These are phyloP conservation scores for Suillus decipiens DNA, from an alignment of 768 basidiomycete species.

Conservation along the genomic window DNA sequence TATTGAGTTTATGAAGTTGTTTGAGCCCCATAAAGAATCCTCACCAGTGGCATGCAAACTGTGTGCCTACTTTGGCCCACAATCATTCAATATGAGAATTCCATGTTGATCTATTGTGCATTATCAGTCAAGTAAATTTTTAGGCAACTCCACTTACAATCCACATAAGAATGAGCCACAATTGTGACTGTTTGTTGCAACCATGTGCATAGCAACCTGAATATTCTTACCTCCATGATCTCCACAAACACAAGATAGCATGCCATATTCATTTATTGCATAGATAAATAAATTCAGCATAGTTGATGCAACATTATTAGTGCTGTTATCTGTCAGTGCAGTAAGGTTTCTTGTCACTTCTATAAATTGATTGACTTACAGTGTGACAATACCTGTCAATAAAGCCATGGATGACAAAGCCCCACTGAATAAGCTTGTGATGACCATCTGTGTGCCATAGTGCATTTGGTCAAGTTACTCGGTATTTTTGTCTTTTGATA, in stretches of 20 bases:
- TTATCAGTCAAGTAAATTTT: not conserved
- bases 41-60: constrained; percentile 17
- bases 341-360: not conserved
- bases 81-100: constrained; percentile 30
- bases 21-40: too few relatives aligned
- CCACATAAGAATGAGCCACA: constrained; percentile 42
- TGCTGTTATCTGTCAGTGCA: constrained; percentile 26
- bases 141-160: constrained; percentile 21
- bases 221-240: constrained; percentile 42
- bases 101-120: constrained; percentile 23
- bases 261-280: constrained; percentile 25
- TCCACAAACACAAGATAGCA: constrained; percentile 35
- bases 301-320: constrained; percentile 37
- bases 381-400: constrained; percentile 42
- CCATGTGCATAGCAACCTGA: constrained; percentile 29
- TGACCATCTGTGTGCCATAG: constrained; percentile 26
- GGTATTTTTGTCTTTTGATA: constrained; percentile 15
- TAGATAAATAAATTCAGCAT: constrained; percentile 18
- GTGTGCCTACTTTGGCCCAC: constrained; percentile 28
- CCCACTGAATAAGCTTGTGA: constrained; percentile 39
- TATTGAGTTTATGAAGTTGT: too few relatives aligned
- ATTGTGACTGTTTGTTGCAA: constrained; percentile 15
- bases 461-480: constrained; percentile 18
- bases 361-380: constrained; percentile 13
- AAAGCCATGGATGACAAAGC: constrained; percentile 37